Percentiles rank a stretch among this genome's conserved stretches.
phyloP scores from a whole-genome alignment of 257 asterid species.

The Dorcoceras hygrometricum region DNA sequence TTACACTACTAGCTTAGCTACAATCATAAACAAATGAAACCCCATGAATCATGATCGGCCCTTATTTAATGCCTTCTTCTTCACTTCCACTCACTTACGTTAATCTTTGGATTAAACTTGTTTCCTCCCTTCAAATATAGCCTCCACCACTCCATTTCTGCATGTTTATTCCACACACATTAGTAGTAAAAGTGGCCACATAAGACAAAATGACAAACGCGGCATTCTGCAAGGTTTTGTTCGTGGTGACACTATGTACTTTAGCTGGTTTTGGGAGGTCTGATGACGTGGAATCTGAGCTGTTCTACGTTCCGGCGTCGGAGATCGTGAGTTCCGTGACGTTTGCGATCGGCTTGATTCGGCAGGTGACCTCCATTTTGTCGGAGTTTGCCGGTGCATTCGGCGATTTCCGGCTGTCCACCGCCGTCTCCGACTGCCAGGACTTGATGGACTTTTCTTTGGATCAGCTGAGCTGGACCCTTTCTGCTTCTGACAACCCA shows the following conservation, averaged over 20 bases:
- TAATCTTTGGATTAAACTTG: no score
- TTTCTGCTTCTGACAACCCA: conserved; percentile 50
- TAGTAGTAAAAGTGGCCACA: no score
- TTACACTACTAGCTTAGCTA: background rate
- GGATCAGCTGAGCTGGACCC: conserved; percentile 53
- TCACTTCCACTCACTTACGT: background rate
- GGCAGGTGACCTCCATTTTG: conserved; percentile 45
- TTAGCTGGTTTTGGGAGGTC: conserved; percentile 18
- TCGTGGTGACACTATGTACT: conserved; percentile 25
- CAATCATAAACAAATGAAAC: background rate
- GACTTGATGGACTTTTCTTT: conserved; percentile 68
- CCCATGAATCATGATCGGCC: background rate
- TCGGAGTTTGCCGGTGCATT: conserved; percentile 38
- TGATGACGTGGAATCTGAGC: conserved; percentile 34
- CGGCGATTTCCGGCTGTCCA: conserved; percentile 58
- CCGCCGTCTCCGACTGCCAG: conserved; percentile 64
- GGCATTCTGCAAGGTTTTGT: background rate
- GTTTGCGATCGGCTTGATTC: conserved; percentile 42
- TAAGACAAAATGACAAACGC: conserved; percentile 22
- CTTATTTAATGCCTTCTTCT: background rate
- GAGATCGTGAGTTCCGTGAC: conserved; percentile 45
- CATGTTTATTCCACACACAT: conserved; percentile 2
- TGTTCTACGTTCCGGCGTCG: conserved; percentile 50
- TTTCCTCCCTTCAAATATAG: conserved; percentile 1
- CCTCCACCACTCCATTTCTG: conserved; percentile 13